Evolutionary conservation across 129 eudicot genomes (phyloP), one percentile per base, ranked within the genome.

Genomic region (Deinandra increscens): DNA sequence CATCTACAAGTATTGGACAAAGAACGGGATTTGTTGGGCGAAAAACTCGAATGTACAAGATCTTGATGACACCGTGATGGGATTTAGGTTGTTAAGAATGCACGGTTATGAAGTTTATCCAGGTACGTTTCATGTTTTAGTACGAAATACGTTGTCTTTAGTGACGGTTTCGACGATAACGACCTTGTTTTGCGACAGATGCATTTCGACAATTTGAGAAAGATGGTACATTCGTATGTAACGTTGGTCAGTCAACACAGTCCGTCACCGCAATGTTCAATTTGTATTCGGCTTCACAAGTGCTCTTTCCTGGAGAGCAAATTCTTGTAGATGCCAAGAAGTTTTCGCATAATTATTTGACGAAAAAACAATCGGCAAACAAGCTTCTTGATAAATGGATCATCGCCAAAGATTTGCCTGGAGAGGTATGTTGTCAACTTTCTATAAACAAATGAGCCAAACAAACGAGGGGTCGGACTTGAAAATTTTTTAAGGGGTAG

Each of bases 11-110:
- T 77, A 85, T 78, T 90, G 93, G 96, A 85, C 96, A 0, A 69
- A 80, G 7, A 50, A 76, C 15, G 99, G 99, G 62, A 94, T 94
- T 9, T 90, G 97, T 60, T 90, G 97, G 99, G 99, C 97, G 9
- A 87, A 85, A 75, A 87, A 90, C 43, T 81, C 96, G 6, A 74
- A 64, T 9, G 93, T 94, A 62, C 93, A 90, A 68, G 99, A 94
- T 77, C 79, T 90, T 33, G 99, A 94, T 73, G 99, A 90, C 76
- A 94, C 97, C 9, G 96, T 96, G 2, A 94, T 94, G 99, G 99
- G 79, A 15, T 94, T 94, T 80, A 81, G 99, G 78, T 72, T 94
- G 10, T 75, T 90, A 34, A 82, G 99, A 74, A 66, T 89, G 84
- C 96, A 90, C 64, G 99, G 99, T 11, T 82, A 87, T 56, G 75